A percentile compares a stretch with the other conserved stretches of the same genome.
These are phyloP conservation scores for Colletotrichum spinosum DNA, from an alignment of 2,329 filamentous ascomycete species.

Conservation along the genomic window DNA sequence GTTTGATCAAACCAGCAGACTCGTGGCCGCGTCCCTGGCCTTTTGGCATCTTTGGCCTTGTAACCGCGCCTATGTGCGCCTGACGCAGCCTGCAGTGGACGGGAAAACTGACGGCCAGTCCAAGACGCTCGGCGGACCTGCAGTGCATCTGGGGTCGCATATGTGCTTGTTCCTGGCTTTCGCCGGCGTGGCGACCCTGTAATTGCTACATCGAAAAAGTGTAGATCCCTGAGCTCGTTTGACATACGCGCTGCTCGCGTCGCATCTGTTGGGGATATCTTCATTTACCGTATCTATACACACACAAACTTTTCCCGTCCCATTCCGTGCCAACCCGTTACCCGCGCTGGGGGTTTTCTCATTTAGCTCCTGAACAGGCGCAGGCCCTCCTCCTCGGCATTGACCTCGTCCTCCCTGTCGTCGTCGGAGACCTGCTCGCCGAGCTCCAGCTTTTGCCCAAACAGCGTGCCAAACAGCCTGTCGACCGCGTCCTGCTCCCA, in stretches of 20 bases:
- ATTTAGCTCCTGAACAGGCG: constrained; percentile 61
- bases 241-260: background rate
- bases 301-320: constrained; percentile 9
- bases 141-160: constrained; percentile 59
- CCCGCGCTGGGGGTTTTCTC: too few relatives aligned
- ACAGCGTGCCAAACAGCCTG: constrained; percentile 78
- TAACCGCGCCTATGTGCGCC: constrained; percentile 53
- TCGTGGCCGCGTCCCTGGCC: constrained; percentile 54
- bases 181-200: constrained; percentile 39
- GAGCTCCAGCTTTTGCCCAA: constrained; percentile 77
- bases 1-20: constrained; percentile 46
- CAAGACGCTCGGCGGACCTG: constrained; percentile 57
- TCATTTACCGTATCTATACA: background rate
- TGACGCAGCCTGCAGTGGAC: constrained; percentile 41
- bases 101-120: constrained; percentile 28
- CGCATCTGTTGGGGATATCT: constrained; percentile 32
- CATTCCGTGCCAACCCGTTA: background rate
- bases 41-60: constrained; percentile 63
- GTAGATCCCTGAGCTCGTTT: too few relatives aligned
- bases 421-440: constrained; percentile 63
- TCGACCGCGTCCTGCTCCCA: constrained; percentile 89
- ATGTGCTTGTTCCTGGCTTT: constrained; percentile 51
- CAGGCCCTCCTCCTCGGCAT: constrained; percentile 65
- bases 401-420: constrained; percentile 60
- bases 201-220: background rate